Evolutionary conservation across 2,329 filamentous ascomycete species (phyloP), one percentile per base, ranked within the genome.

Genomic region (Claviceps sp.): DNA sequence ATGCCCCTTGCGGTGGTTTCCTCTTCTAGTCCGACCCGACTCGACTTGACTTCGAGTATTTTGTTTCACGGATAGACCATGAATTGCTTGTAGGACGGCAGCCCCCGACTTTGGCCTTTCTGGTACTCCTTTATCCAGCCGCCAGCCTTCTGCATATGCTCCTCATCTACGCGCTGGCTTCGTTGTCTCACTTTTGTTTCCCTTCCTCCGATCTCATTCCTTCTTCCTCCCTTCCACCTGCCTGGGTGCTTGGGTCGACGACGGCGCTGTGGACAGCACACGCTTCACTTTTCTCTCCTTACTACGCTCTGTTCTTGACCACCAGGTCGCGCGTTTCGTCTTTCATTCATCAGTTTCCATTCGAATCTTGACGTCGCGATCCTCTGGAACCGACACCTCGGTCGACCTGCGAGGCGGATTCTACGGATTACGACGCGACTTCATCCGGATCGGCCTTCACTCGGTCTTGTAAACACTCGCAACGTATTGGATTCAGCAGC

Each of bases 401-500:
- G 30, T 34, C 30, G 8, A 34, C 9, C 30, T 34, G 30, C 30
- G 30, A 11, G 30, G 30, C 30, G 30, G 30, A 34, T 49, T 42
- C 24, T 48, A 46, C 49, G 45, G 52, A 47, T 52, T 46, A 51
- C 46, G 40, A 40, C 51, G 49, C 51, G 49, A 40, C 34, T 45
- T 51, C 37, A 48, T 45, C 24, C 47, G 37, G 47, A 54, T 51
- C 59, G 61, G 61, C 58, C 43, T 48, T 47, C 48, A 51, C 41
- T 50, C 55, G 48, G 44, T 50, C 53, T 52, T 51, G 52, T 57
- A 47, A 56, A 55, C 52, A 44, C 58, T 46, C 53, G 30, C 55
- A 54, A 55, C 38, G 30, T 51, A 57, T 59, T 67, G 73, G 72
- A 75, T 75, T 69, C 73, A 75, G 73, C 73, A 73, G 73, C 60